Base-by-base conservation (phyloP, 2,329 filamentous ascomycete species). In the Beauveria pseudobassiana region DNA sequence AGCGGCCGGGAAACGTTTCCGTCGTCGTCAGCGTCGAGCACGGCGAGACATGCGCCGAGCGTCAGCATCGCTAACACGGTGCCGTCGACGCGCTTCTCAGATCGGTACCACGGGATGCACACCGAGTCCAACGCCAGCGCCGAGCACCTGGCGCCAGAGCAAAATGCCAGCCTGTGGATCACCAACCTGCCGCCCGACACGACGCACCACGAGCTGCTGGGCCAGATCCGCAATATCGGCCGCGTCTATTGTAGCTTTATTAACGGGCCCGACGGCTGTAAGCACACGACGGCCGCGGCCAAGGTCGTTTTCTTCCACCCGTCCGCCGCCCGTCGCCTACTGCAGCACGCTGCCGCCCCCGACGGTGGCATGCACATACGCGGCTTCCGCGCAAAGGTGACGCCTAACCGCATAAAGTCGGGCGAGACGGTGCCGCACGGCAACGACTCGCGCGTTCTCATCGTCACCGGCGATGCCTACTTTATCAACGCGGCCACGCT, bases 111-210 rank as follows among this genome's bases (percentile, higher is more conserved):
- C 51, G 74, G 74, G 14, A 73, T 74, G 63, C 74, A 75, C 52
- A 74, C 67, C 6, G 63, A 67, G 5, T 67, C 65, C 18, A 76
- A 76, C 55, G 74, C 74, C 45, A 75, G 74, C 59, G 69, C 68
- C 3, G 66, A 72, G 14, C 59, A 70, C 26, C 69, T 76, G 5
- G 9, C 63, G 0, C 60, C 69, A 0, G 69, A 72, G 12, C 59
- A 75, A 38, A 84, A 82, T 68, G 82, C 80, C 38, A 75, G 80
- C 0, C 71, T 85, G 1, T 85, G 81, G 77, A 65, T 85, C 28
- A 80, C 77, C 1, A 79, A 81, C 55, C 74, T 85, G 0, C 79
- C 82, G 0, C 72, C 77, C 0, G 64, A 73, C 58, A 69, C 80
- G 48, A 76, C 72, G 2, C 73, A 77, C 46, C 65, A 69, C 28